These are phyloP conservation scores for Penicillium verhagenii DNA, from an alignment of 495 filamentous ascomycete genomes.

Conservation along the genomic window DNA sequence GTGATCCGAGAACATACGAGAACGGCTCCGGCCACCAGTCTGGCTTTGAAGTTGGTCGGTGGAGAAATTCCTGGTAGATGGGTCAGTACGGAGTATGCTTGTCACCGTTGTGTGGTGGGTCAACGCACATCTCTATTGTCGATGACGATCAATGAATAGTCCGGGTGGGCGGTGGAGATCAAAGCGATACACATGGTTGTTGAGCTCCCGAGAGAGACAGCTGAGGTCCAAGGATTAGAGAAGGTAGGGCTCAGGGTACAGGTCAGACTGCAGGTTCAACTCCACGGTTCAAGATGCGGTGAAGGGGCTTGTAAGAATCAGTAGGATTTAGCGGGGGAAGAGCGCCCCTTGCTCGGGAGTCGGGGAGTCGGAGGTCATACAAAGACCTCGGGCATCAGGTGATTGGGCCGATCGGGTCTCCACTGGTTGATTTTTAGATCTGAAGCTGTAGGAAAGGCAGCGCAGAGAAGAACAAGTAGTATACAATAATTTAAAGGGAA, in stretches of 20 bases:
- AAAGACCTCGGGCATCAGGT: constrained; percentile 16
- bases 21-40: constrained; percentile 76
- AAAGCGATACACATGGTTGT: constrained; percentile 85
- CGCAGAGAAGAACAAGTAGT: neutral
- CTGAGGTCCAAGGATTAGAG: neutral
- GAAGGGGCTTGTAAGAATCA: neutral
- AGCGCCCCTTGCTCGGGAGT: neutral
- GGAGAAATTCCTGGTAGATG: constrained; percentile 72
- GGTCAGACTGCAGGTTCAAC: neutral
- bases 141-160: constrained; percentile 84
- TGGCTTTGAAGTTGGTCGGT: constrained; percentile 78
- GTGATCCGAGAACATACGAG: constrained; percentile 61
- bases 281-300: neutral
- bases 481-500: no score
- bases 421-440: constrained; percentile 9
- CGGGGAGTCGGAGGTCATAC: constrained; percentile 9
- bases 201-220: constrained; percentile 7
- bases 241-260: neutral
- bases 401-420: constrained; percentile 18
- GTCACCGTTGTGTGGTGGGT: neutral
- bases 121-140: constrained; percentile 80
- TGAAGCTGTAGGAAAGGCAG: neutral
- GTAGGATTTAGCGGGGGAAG: constrained; percentile 2
- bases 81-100: no score
- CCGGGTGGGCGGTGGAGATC: constrained; percentile 84